phyloP scores from a whole-genome alignment of 2,329 filamentous ascomycete species.

The Ophiostoma tasmaniense region DNA sequence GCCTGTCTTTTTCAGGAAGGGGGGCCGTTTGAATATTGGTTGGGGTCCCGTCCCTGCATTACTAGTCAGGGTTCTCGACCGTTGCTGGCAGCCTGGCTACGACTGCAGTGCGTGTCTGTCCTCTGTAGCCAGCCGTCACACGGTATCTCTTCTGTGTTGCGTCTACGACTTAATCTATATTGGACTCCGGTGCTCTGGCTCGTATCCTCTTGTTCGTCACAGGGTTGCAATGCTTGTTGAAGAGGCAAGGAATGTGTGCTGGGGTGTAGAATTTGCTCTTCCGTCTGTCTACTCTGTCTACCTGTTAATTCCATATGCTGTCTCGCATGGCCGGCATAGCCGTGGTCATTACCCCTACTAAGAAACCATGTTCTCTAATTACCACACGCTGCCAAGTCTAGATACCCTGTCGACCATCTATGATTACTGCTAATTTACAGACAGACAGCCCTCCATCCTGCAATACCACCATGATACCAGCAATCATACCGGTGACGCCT shows the following conservation, averaged over 20 bases:
- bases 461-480: not conserved
- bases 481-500: not conserved
- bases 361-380: not conserved
- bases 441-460: not conserved
- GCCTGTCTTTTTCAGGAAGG: not conserved
- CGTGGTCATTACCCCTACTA: not conserved
- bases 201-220: not conserved
- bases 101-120: not conserved
- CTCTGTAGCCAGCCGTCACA: not conserved
- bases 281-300: not conserved
- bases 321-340: not conserved
- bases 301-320: not conserved
- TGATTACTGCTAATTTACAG: no score
- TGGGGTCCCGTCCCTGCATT: not conserved
- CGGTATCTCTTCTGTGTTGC: not conserved
- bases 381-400: not conserved
- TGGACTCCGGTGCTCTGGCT: not conserved
- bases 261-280: not conserved
- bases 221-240: not conserved
- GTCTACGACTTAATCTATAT: not conserved
- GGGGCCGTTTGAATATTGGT: slow-evolving; percentile 1
- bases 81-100: not conserved
- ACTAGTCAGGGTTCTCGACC: not conserved
- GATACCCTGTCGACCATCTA: no score
- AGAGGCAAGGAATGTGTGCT: not conserved